Evolutionary conservation across 768 basidiomycete species (phyloP).

Genomic region (Podaxis mareebaensis): DNA sequence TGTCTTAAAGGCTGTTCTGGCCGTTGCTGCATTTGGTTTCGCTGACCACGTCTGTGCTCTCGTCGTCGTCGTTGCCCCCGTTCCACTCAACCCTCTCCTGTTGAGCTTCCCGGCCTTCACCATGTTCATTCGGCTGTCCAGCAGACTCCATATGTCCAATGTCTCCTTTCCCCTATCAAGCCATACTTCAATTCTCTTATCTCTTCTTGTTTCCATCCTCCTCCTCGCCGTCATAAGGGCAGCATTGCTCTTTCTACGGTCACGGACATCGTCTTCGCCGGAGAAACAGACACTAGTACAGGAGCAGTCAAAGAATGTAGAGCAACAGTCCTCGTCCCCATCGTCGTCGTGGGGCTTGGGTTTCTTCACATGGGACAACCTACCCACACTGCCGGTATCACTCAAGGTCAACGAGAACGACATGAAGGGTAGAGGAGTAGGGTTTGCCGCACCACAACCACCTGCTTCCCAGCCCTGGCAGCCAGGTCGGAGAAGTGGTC

Average conservation of each 20-base stretch:
- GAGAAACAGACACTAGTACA: slow-evolving; percentile 24
- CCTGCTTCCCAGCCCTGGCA: slow-evolving; percentile 21
- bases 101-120: slow-evolving; percentile 25
- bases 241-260: slow-evolving; percentile 23
- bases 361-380: slow-evolving; percentile 31
- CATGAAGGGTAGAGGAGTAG: slow-evolving; percentile 18
- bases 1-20: slow-evolving; percentile 6
- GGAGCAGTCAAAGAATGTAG: slow-evolving; percentile 17
- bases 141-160: slow-evolving; percentile 23
- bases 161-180: slow-evolving; percentile 16
- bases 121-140: slow-evolving; percentile 28
- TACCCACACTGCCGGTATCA: slow-evolving; percentile 25
- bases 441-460: slow-evolving; percentile 12
- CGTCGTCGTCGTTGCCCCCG: slow-evolving; percentile 19
- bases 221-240: slow-evolving; percentile 25
- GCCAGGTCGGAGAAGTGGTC: slow-evolving; percentile 26
- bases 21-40: slow-evolving; percentile 1
- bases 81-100: slow-evolving; percentile 20
- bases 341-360: slow-evolving; percentile 28
- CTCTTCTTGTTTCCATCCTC: slow-evolving; percentile 21
- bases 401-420: slow-evolving; percentile 10
- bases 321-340: slow-evolving; percentile 10
- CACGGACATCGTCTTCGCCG: slow-evolving; percentile 19
- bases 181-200: slow-evolving; percentile 16
- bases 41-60: slow-evolving; percentile 12